Conservation (phyloP, 108 stramenopile genomes). For the Pinguiococcus pyrenoidosus region DNA sequence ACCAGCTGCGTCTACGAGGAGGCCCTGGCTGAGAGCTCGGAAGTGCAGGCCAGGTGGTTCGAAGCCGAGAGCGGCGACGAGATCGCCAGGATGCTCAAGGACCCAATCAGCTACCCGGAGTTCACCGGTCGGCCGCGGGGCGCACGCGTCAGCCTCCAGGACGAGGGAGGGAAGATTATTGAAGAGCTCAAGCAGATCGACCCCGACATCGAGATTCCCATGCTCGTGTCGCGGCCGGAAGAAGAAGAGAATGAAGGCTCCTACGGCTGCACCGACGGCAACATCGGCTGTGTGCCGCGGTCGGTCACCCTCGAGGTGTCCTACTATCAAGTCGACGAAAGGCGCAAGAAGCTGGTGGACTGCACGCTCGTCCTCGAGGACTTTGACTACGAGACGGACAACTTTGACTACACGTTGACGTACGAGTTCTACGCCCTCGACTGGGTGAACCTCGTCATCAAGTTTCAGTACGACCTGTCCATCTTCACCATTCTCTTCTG, state of each 20-base stretch:
- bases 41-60: constrained; percentile 60
- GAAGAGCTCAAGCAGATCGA: constrained; percentile 10
- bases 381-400: constrained; percentile 48
- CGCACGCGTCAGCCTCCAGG: constrained; percentile 29
- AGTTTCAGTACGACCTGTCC: constrained; percentile 52
- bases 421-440: constrained; percentile 51
- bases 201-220: constrained; percentile 42
- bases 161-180: constrained; percentile 17
- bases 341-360: constrained; percentile 50
- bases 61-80: constrained; percentile 42
- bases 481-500: constrained; percentile 60
- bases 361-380: constrained; percentile 40
- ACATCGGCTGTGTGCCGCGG: constrained; percentile 65
- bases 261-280: constrained; percentile 34
- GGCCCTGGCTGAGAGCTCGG: constrained; percentile 24
- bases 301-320: constrained; percentile 45
- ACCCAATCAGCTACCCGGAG: constrained; percentile 50
- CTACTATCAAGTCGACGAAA: constrained; percentile 49
- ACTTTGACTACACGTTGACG: constrained; percentile 41
- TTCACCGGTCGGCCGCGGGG: constrained; percentile 44
- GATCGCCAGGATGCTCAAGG: constrained; percentile 51
- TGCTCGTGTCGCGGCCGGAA: constrained; percentile 34
- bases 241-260: constrained; percentile 46
- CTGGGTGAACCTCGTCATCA: constrained; percentile 59
- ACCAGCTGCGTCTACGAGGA: constrained; percentile 53